phyloP scores from a whole-genome alignment of 164 flowering plant genomes.

The Liriodendron chinense region DNA sequence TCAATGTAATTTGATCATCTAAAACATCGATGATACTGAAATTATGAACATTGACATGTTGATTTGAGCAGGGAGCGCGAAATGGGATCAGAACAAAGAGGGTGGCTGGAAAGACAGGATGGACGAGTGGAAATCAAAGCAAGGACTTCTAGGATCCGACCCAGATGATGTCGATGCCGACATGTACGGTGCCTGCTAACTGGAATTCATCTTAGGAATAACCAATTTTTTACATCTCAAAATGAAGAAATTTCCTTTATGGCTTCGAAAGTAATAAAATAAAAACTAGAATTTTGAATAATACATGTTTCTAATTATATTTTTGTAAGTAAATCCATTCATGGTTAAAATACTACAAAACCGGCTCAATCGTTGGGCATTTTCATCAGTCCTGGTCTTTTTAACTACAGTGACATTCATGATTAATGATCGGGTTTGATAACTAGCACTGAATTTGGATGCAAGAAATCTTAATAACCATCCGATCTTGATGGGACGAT shows the following conservation, averaged over 20 bases:
- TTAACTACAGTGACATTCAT: too few species aligned
- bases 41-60: neutral
- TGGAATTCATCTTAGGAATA: neutral
- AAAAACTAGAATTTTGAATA: too few species aligned
- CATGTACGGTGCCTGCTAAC: conserved; percentile 36
- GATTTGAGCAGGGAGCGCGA: conserved; percentile 56
- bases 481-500: too few species aligned
- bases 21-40: neutral
- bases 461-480: too few species aligned
- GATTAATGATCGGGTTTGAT: too few species aligned
- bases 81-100: conserved; percentile 88
- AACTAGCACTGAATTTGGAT: too few species aligned
- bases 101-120: conserved; percentile 83
- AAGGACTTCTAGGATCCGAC: conserved; percentile 71
- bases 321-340: too few species aligned
- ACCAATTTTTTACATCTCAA: neutral
- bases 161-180: conserved; percentile 65
- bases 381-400: too few species aligned
- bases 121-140: conserved; percentile 94
- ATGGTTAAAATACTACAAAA: too few species aligned
- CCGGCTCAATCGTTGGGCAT: too few species aligned
- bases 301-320: too few species aligned
- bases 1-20: neutral
- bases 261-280: too few species aligned
- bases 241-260: neutral